phyloP scores from a whole-genome alignment of 2,329 filamentous ascomycete species.

The Pseudocercospora macadamiae region DNA sequence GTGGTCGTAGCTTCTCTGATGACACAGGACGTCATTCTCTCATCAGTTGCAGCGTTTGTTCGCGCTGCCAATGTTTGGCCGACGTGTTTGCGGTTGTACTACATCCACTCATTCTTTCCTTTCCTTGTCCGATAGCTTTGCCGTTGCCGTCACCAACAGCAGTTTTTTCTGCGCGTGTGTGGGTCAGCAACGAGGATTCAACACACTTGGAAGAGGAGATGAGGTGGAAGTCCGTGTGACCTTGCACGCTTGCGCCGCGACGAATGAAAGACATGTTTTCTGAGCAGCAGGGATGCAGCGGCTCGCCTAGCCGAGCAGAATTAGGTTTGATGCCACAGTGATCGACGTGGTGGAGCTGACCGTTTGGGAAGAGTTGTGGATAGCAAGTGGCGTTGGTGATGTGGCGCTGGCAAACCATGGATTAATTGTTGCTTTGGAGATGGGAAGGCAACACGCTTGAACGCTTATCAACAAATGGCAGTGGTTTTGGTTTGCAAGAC shows the following conservation, averaged over 20 bases:
- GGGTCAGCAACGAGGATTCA: background rate
- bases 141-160: background rate
- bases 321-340: conserved; percentile 1
- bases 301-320: background rate
- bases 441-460: no score
- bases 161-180: background rate
- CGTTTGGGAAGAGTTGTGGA: background rate
- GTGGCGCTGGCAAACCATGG: background rate
- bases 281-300: background rate
- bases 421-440: no score
- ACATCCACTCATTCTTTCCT: background rate
- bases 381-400: background rate
- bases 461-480: no score
- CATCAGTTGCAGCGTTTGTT: no score
- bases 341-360: background rate
- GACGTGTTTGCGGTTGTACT: background rate
- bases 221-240: background rate
- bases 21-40: no score
- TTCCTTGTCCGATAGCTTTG: no score
- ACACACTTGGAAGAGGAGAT: conserved; percentile 1
- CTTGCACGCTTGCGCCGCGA: background rate
- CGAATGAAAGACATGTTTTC: background rate
- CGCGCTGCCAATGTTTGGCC: background rate
- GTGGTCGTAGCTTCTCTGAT: background rate
- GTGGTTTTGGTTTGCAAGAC: no score